Conservation (phyloP, 2,329 filamentous ascomycete species). For the Colletotrichum agaves region DNA sequence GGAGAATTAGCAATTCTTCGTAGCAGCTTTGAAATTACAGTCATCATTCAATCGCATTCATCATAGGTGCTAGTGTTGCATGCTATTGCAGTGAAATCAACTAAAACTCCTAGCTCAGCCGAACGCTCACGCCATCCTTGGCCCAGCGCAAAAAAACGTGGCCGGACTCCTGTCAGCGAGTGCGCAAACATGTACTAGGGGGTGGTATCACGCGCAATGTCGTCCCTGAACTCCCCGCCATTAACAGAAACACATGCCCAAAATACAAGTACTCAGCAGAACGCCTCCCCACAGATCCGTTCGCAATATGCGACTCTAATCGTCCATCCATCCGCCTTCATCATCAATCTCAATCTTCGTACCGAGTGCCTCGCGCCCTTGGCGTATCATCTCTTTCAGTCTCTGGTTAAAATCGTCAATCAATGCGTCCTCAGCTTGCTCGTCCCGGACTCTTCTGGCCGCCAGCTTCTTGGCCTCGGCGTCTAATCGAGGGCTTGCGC, state of each 20-base stretch:
- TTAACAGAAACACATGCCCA: background rate
- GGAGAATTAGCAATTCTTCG: no score
- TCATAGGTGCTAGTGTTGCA: no score
- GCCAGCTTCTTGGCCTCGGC: constrained; percentile 79
- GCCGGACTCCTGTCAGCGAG: constrained; percentile 2
- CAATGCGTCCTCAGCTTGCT: constrained; percentile 81
- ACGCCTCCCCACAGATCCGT: constrained; percentile 3
- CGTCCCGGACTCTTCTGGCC: constrained; percentile 76
- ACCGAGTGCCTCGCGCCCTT: constrained; percentile 87
- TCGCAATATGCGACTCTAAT: constrained; percentile 37
- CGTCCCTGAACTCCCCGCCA: constrained; percentile 24
- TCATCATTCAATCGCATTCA: no score
- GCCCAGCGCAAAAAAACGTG: background rate
- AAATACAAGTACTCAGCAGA: constrained; percentile 19
- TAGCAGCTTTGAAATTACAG: no score
- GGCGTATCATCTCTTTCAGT: constrained; percentile 85
- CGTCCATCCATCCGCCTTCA: constrained; percentile 55
- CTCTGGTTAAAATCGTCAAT: constrained; percentile 83
- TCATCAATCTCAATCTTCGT: constrained; percentile 74
- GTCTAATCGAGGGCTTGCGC: constrained; percentile 62
- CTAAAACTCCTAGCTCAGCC: background rate
- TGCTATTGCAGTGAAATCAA: background rate
- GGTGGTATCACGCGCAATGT: constrained; percentile 31
- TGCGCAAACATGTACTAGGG: constrained; percentile 1
- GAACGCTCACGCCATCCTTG: background rate